Percentiles rank a stretch among this genome's conserved stretches.
Conservation (phyloP, 305 asterid genomes). For the Solanum hybrid region DNA sequence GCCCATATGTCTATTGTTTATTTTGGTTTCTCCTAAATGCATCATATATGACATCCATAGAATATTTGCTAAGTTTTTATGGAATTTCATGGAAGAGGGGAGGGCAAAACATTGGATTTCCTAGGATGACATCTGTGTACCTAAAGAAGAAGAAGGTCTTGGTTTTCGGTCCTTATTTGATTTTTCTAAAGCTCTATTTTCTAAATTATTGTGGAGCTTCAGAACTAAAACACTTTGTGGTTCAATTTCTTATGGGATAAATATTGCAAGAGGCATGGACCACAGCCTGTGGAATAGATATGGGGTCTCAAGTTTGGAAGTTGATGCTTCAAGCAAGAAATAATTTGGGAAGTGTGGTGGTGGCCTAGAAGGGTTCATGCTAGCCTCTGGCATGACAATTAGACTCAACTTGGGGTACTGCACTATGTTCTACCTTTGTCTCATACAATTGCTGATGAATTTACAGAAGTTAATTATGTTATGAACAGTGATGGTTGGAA, state of each 20-base stretch:
- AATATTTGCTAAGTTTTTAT: no score
- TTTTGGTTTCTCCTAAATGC: no score
- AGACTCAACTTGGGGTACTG: background rate
- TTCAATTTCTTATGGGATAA: background rate
- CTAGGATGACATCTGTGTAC: no score
- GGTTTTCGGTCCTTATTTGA: background rate
- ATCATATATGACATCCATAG: no score
- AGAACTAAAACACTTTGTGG: background rate
- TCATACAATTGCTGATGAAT: background rate
- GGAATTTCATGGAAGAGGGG: no score
- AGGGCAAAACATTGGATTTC: no score
- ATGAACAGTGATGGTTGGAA: background rate
- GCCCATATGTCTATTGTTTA: no score
- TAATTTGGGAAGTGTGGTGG: background rate
- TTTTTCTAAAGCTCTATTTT: background rate
- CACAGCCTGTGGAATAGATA: background rate
- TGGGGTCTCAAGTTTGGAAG: background rate
- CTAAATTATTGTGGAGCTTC: no score
- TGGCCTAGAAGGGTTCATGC: background rate
- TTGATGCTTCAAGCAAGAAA: background rate
- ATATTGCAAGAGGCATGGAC: background rate
- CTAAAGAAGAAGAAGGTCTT: background rate
- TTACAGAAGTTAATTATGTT: background rate
- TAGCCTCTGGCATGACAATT: background rate
- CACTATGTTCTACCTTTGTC: background rate